These are phyloP conservation scores for Ascochyta pisi DNA, from an alignment of 2,329 filamentous ascomycete species.

Conservation along the genomic window DNA sequence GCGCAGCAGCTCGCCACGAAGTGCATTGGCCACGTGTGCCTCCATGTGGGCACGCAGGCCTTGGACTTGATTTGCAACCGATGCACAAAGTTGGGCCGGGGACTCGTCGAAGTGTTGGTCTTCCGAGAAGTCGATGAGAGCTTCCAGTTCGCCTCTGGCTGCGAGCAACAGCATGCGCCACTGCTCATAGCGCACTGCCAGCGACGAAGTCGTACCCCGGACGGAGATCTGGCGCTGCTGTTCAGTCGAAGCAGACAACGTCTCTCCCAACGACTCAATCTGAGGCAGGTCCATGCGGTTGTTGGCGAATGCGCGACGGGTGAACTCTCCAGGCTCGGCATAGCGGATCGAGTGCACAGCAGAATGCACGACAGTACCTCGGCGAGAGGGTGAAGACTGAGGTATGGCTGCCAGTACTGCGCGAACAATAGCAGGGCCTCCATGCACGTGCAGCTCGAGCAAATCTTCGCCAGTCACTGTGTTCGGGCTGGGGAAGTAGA, in stretches of 20 bases:
- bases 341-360: slow-evolving; percentile 68
- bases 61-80: slow-evolving; percentile 70
- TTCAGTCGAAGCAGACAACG: slow-evolving; percentile 75
- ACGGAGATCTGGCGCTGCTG: slow-evolving; percentile 90
- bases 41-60: slow-evolving; percentile 68
- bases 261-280: slow-evolving; percentile 70
- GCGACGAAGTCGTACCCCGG: slow-evolving; percentile 71
- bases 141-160: slow-evolving; percentile 90
- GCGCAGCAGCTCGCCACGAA: slow-evolving; percentile 81
- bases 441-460: slow-evolving; percentile 93
- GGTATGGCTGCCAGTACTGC: slow-evolving; percentile 83
- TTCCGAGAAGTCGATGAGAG: slow-evolving; percentile 95
- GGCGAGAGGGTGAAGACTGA: slow-evolving; percentile 46
- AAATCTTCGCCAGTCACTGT: slow-evolving; percentile 94
- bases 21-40: slow-evolving; percentile 76
- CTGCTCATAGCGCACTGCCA: slow-evolving; percentile 78
- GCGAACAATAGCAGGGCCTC: slow-evolving; percentile 85
- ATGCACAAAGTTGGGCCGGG: slow-evolving; percentile 72
- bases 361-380: background rate
- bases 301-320: slow-evolving; percentile 88
- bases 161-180: slow-evolving; percentile 82
- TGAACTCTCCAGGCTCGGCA: slow-evolving; percentile 95
- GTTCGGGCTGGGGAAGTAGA: slow-evolving; percentile 81
- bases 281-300: slow-evolving; percentile 85
- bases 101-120: slow-evolving; percentile 97